phyloP scores from a whole-genome alignment of 768 basidiomycete species.

The Tephrocybe sp. region DNA sequence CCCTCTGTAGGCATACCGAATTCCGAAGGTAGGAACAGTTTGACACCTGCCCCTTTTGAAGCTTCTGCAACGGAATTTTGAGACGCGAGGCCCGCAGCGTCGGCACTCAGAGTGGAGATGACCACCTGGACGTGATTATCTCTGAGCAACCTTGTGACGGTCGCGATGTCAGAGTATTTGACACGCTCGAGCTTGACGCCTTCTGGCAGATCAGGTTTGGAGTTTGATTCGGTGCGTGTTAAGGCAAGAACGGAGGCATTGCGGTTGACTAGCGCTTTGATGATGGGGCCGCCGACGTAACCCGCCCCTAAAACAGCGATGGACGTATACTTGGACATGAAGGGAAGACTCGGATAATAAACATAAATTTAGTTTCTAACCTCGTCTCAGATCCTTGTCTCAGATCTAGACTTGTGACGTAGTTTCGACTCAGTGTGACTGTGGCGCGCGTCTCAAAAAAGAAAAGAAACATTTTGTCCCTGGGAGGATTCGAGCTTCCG shows the following conservation, averaged over 20 bases:
- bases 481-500: too few relatives aligned
- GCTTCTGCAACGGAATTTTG: constrained; percentile 13
- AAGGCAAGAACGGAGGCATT: constrained; percentile 9
- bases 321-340: constrained; percentile 11
- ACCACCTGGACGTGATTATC: constrained; percentile 10
- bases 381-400: too few relatives aligned
- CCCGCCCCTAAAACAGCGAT: constrained; percentile 12
- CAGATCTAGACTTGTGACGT: too few relatives aligned
- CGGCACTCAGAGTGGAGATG: constrained; percentile 8
- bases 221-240: constrained; percentile 7
- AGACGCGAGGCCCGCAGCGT: neutral
- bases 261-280: constrained; percentile 4
- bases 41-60: constrained; percentile 14
- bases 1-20: constrained; percentile 11
- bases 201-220: constrained; percentile 5
- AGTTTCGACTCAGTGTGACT: too few relatives aligned
- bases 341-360: too few relatives aligned
- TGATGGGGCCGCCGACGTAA: constrained; percentile 10
- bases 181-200: constrained; percentile 2
- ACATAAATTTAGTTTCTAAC: too few relatives aligned
- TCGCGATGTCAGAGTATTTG: constrained; percentile 9
- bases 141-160: constrained; percentile 5
- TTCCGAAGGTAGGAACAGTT: constrained; percentile 16
- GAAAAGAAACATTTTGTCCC: too few relatives aligned
- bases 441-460: too few relatives aligned